A percentile compares a stretch with the other conserved stretches of the same genome.
Evolutionary conservation across 176 grass and related monocot genomes (phyloP).

Genomic region (Canna indica): DNA sequence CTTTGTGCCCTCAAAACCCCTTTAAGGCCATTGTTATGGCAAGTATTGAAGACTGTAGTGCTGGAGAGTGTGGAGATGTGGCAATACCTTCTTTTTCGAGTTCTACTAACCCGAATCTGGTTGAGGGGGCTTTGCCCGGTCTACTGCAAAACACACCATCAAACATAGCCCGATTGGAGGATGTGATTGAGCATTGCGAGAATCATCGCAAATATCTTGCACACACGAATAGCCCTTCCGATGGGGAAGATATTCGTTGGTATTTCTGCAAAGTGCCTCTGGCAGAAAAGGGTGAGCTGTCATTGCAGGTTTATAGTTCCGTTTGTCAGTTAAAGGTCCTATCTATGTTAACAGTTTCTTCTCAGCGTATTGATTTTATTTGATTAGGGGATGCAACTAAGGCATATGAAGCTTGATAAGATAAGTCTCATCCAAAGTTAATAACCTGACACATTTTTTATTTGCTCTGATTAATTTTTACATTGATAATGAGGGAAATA

Average conservation of each 20-base stretch:
- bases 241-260: conserved; percentile 80
- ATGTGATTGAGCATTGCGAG: conserved; percentile 58
- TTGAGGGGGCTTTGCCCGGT: conserved; percentile 47
- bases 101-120: conserved; percentile 6
- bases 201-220: conserved; percentile 70
- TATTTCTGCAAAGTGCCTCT: conserved; percentile 90
- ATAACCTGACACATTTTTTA: not conserved
- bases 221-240: conserved; percentile 82
- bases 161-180: conserved; percentile 67
- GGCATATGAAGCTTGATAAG: not conserved
- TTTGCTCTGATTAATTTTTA: not conserved
- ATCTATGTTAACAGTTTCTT: not conserved
- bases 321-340: not conserved
- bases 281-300: conserved; percentile 41
- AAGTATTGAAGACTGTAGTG: not conserved
- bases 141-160: conserved; percentile 72
- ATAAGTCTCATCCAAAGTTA: not conserved
- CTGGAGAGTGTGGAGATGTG: not conserved
- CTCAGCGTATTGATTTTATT: not conserved
- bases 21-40: conserved; percentile 8
- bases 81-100: conserved; percentile 16
- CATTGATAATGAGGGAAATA: too few species aligned
- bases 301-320: not conserved
- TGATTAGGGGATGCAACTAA: not conserved
- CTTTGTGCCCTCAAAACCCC: not conserved